Evolutionary conservation across 768 basidiomycete species (phyloP).

Genomic region (Suillus bovinus): DNA sequence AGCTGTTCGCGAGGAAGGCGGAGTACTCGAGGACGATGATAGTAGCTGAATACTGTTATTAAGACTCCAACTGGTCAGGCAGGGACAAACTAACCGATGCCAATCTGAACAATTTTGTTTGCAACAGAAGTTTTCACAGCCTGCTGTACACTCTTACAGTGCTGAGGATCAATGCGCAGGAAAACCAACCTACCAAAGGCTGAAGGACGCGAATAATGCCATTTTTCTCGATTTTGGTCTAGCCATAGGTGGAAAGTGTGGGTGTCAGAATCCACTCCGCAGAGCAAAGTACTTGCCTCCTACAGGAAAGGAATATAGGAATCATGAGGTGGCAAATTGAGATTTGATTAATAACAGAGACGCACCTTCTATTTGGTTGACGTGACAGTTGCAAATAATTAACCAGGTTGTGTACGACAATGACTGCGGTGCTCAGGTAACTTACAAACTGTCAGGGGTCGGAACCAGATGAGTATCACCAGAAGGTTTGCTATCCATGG

Average conservation of each 20-base stretch:
- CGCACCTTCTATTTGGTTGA: neutral
- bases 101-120: too few species aligned
- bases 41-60: too few species aligned
- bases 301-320: neutral
- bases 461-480: neutral
- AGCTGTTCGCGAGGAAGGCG: too few species aligned
- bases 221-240: accelerated
- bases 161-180: neutral
- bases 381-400: neutral
- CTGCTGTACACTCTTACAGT: neutral
- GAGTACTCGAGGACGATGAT: too few species aligned
- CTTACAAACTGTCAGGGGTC: neutral
- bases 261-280: neutral
- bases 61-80: too few species aligned
- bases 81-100: too few species aligned
- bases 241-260: neutral
- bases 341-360: neutral
- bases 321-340: neutral
- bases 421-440: neutral
- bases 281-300: neutral
- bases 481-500: neutral
- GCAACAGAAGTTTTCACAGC: neutral
- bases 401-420: neutral
- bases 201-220: accelerated
- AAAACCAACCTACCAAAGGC: neutral